Base-by-base conservation (phyloP, 116 monocot species). In the Papilionanthe hybrid region DNA sequence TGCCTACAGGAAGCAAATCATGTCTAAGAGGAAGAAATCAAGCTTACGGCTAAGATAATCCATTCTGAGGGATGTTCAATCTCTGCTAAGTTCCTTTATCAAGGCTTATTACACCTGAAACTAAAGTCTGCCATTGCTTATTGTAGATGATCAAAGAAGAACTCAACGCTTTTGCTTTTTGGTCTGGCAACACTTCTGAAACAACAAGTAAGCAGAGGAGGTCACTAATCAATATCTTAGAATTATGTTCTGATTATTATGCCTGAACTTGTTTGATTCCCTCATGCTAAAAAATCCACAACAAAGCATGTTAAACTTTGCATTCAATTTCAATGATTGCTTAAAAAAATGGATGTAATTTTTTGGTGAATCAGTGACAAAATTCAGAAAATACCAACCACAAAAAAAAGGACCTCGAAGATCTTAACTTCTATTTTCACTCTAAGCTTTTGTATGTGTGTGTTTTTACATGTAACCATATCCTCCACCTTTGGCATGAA, bases 1-100 rank as follows among this genome's bases (percentile, higher is more conserved):
- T 9, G 7, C 28, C 23, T 17, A 15, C 2, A 47, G 3, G 20
- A 75, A 49, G 27, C 13, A 25, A 49, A 42, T 11, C 27, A 75
- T 75, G 47, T 42, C 27, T 75, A 49, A 75, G 22, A 75, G 27
- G 25, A 50, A 27, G 15, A 29, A 50, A 75, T 27, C 18, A 75
- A 75, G 25, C 47, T 75, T 75, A 75, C 75, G 49, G 20, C 49
- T 75, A 5, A 75, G 27, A 28, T 19, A 75, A 75, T 75, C 75
- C 75, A 75, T 75, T 75, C 5, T 50, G 27, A 27, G 75, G 28
- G 5, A 12, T 13, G 50, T 75, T 73, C 37, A 44, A 75, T 75
- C 47, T 48, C 27, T 75, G 28, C 15, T 18, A 10, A 73, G 73
- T 42, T 75, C 75, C 43, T 75, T 75, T 20, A 49, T 50, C 28